These are phyloP conservation scores for Venturia carpophila DNA, from an alignment of 2,329 filamentous ascomycete genomes.

Conservation along the genomic window DNA sequence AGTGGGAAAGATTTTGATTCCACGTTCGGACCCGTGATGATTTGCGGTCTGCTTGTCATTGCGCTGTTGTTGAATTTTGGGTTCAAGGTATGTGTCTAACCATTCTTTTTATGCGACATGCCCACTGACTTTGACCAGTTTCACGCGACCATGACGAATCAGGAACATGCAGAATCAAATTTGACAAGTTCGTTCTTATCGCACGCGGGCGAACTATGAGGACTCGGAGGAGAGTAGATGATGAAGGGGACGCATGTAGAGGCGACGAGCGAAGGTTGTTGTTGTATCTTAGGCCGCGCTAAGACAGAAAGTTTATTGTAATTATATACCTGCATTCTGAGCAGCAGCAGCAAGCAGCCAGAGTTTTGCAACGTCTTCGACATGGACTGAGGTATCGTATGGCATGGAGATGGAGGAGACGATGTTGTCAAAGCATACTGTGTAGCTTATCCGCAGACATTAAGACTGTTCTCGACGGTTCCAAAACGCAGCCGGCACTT, in stretches of 20 bases:
- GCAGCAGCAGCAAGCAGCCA: no score
- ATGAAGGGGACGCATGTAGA: neutral
- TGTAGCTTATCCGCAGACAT: no score
- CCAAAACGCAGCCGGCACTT: no score
- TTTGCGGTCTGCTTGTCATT: slow-evolving; percentile 69
- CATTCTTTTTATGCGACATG: neutral
- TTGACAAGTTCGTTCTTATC: neutral
- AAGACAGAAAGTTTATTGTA: no score
- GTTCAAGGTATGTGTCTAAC: slow-evolving; percentile 57
- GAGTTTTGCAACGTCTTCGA: no score
- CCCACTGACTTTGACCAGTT: neutral
- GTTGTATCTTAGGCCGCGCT: no score
- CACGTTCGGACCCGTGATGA: slow-evolving; percentile 71
- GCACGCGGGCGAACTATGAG: neutral
- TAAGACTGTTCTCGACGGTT: no score
- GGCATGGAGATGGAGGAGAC: no score
- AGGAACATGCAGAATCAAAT: neutral
- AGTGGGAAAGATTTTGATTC: slow-evolving; percentile 94
- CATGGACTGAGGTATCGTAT: no score
- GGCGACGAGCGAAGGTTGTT: neutral
- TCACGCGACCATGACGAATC: neutral
- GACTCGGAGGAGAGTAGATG: neutral
- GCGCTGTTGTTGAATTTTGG: slow-evolving; percentile 81
- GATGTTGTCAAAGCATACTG: no score
- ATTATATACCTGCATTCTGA: no score